Conservation (phyloP, 108 stramenopile genomes). For the Nitzschia sp. region DNA sequence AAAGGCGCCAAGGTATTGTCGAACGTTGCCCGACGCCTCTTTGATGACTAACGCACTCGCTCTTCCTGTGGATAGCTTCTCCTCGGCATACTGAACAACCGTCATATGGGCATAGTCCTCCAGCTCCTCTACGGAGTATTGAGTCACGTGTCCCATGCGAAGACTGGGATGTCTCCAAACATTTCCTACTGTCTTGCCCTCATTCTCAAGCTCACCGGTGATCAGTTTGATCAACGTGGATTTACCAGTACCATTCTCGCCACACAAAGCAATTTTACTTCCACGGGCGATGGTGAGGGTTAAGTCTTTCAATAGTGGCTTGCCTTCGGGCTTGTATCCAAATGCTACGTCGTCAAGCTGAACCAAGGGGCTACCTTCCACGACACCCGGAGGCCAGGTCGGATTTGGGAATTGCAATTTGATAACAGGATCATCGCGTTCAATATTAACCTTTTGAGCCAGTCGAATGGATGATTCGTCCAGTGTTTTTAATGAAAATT, state of each 20-base stretch:
- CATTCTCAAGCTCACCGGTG: conserved; percentile 61
- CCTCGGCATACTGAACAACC: conserved; percentile 65
- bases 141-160: conserved; percentile 81
- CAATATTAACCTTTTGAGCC: conserved; percentile 59
- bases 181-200: conserved; percentile 43
- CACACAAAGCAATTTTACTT: conserved; percentile 83
- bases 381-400: conserved; percentile 55
- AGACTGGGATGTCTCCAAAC: conserved; percentile 64
- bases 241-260: conserved; percentile 89
- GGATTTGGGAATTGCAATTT: conserved; percentile 65
- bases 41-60: conserved; percentile 36
- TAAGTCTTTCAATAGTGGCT: conserved; percentile 32
- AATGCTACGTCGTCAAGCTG: conserved; percentile 75
- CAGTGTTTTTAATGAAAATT: conserved; percentile 43
- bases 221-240: conserved; percentile 86
- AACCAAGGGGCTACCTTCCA: conserved; percentile 65
- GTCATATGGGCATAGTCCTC: conserved; percentile 75
- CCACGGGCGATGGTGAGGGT: conserved; percentile 62
- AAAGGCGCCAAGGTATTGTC: conserved; percentile 89
- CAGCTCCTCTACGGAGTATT: conserved; percentile 88
- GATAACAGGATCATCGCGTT: conserved; percentile 70
- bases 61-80: conserved; percentile 37
- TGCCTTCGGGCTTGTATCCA: conserved; percentile 45
- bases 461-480: conserved; percentile 42
- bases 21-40: conserved; percentile 55